phyloP scores from a whole-genome alignment of 2,329 filamentous ascomycete species.

The Talaromyces sp. region DNA sequence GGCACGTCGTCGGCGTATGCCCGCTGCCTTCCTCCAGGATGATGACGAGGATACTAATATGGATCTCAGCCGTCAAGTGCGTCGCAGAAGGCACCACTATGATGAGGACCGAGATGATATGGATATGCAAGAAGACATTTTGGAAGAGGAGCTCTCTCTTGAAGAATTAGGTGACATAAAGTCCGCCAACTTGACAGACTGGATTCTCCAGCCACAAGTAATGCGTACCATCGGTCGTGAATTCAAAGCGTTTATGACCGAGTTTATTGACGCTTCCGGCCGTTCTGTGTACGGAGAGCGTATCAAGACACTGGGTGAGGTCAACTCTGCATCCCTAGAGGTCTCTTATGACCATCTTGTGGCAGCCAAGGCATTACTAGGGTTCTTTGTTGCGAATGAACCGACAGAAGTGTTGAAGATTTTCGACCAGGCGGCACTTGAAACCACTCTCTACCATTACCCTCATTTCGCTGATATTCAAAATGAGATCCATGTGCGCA shows the following conservation, averaged over 20 bases:
- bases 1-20: conserved; percentile 55
- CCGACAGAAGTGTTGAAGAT: conserved; percentile 93
- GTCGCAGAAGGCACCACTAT: conserved; percentile 80
- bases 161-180: conserved; percentile 92
- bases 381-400: conserved; percentile 93
- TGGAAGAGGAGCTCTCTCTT: conserved; percentile 90
- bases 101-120: conserved; percentile 89
- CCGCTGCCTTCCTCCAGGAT: conserved; percentile 58
- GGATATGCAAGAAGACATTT: conserved; percentile 84
- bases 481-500: conserved; percentile 94
- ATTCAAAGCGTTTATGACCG: conserved; percentile 95
- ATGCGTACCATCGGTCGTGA: conserved; percentile 91
- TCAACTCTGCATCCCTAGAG: conserved; percentile 93
- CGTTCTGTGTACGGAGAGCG: conserved; percentile 92
- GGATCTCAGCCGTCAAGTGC: conserved; percentile 78
- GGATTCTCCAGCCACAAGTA: conserved; percentile 85
- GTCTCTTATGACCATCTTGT: conserved; percentile 92
- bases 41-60: conserved; percentile 82
- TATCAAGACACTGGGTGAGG: conserved; percentile 90
- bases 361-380: conserved; percentile 84
- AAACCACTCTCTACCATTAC: conserved; percentile 91
- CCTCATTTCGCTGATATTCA: conserved; percentile 97
- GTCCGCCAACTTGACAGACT: conserved; percentile 86
- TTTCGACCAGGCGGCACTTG: conserved; percentile 95
- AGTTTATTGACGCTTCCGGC: conserved; percentile 85